Evolutionary conservation across 352 stramenopile species (phyloP), one percentile per base, ranked within the genome.

Genomic region (Globisporangium takayamanum): DNA sequence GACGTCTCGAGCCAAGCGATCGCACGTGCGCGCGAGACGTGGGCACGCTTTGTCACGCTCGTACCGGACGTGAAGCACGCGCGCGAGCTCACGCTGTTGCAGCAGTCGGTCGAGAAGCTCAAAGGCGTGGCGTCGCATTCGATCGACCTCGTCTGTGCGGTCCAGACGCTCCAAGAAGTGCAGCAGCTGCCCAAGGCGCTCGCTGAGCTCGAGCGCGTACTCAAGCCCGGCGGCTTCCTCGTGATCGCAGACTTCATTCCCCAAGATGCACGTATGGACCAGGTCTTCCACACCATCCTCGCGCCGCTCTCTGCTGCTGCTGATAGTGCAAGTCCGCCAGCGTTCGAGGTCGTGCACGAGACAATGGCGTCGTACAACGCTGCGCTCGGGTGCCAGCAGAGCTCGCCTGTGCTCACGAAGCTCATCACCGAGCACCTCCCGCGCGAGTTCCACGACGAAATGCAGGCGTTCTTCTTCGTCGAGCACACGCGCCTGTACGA

Each of bases 181-280:
- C 62, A 73, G 49, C 62, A 83, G 50, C 53, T 87, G 7, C 48
- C 58, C 8, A 56, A 59, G 16, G 78, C 77, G 0, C 51, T 87
- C 42, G 71, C 65, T 10, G 81, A 89, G 57, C 65, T 88, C 16
- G 67, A 73, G 45, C 75, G 81, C 22, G 78, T 91, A 10, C 67
- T 91, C 2, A 78, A 80, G 33, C 75, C 78, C 15, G 75, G 78
- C 16, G 81, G 81, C 5, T 56, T 83, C 41, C 48, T 91, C 15
- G 78, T 86, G 37, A 66, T 89, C 41, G 81, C 81, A 0, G 81
- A 91, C 57, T 89, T 89, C 49, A 88, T 89, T 49, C 74, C 74
- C 12, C 60, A 72, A 33, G 68, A 84, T 36, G 58, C 65, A 1
- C 44, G 59, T 7, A 64, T 59, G 2, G 72, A 81, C 50, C 72